Conservation (phyloP, 1,284 basidiomycete genomes). For the Naganishia sp. region DNA sequence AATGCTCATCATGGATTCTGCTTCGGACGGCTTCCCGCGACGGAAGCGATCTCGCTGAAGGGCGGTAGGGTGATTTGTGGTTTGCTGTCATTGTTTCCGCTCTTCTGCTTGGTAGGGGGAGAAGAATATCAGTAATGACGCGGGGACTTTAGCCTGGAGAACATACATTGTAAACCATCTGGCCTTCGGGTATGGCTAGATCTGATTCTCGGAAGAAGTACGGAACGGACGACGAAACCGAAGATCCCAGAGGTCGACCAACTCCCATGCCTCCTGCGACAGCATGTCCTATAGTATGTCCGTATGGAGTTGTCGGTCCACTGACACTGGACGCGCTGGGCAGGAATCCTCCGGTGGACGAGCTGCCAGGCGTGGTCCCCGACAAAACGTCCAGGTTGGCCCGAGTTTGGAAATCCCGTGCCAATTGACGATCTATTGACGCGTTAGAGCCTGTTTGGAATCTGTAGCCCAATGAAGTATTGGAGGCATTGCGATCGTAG, state of each 20-base stretch:
- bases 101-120: slow-evolving; percentile 29
- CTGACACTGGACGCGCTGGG: slow-evolving; percentile 27
- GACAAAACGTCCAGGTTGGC: slow-evolving; percentile 59
- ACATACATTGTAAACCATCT: slow-evolving; percentile 23
- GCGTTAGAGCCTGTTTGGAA: slow-evolving; percentile 66
- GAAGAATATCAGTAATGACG: not conserved
- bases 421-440: slow-evolving; percentile 76
- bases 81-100: slow-evolving; percentile 10
- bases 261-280: slow-evolving; percentile 44
- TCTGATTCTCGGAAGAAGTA: slow-evolving; percentile 55
- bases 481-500: slow-evolving; percentile 60
- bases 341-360: slow-evolving; percentile 26
- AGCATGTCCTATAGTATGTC: slow-evolving; percentile 43
- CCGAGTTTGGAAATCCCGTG: slow-evolving; percentile 71
- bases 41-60: slow-evolving; percentile 63
- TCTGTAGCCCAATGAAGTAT: slow-evolving; percentile 65
- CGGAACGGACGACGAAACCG: slow-evolving; percentile 52
- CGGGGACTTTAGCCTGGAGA: not conserved
- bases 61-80: slow-evolving; percentile 50
- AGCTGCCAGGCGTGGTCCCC: slow-evolving; percentile 15
- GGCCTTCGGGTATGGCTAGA: slow-evolving; percentile 33
- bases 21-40: slow-evolving; percentile 70
- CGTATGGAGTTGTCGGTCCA: slow-evolving; percentile 48
- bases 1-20: not conserved
- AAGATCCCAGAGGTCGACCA: slow-evolving; percentile 52